phyloP scores from a whole-genome alignment of 257 asterid genomes.

The Cynanchum wilfordii region DNA sequence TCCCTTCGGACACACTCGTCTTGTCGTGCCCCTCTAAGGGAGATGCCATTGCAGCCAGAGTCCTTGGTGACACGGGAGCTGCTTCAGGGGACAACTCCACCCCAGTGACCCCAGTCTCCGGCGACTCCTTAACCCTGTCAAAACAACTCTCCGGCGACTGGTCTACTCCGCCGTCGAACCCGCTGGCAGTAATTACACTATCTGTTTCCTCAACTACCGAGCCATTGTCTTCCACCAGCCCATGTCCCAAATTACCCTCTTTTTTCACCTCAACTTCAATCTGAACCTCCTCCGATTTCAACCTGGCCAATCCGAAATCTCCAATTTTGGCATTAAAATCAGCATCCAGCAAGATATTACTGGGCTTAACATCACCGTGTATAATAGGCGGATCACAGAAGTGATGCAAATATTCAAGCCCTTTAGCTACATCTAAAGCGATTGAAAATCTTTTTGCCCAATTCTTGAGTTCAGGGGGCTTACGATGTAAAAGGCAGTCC shows the following conservation, averaged over 20 bases:
- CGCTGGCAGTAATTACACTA: constrained; percentile 64
- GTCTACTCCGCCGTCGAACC: constrained; percentile 42
- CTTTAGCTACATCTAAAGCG: constrained; percentile 74
- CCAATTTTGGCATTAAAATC: constrained; percentile 73
- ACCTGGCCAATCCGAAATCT: constrained; percentile 91
- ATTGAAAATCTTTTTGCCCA: constrained; percentile 68
- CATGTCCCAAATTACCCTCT: constrained; percentile 39
- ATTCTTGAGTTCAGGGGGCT: constrained; percentile 59
- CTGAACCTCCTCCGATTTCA: constrained; percentile 56
- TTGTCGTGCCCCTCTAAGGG: constrained; percentile 65
- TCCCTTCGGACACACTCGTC: constrained; percentile 59
- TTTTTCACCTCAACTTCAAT: constrained; percentile 57
- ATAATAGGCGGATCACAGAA: constrained; percentile 81
- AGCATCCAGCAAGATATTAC: constrained; percentile 65
- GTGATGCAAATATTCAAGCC: constrained; percentile 86
- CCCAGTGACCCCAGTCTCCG: constrained; percentile 40
- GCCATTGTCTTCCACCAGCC: constrained; percentile 54
- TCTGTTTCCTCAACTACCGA: constrained; percentile 74
- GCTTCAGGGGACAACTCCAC: constrained; percentile 47
- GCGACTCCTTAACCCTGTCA: constrained; percentile 55
- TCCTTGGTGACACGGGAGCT: constrained; percentile 56
- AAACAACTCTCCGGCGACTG: constrained; percentile 74
- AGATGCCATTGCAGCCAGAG: constrained; percentile 61
- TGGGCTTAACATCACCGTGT: constrained; percentile 94
- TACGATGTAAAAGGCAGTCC: constrained; percentile 78